phyloP scores from a whole-genome alignment of 352 stramenopile species.

The Blastocystis hominis region DNA sequence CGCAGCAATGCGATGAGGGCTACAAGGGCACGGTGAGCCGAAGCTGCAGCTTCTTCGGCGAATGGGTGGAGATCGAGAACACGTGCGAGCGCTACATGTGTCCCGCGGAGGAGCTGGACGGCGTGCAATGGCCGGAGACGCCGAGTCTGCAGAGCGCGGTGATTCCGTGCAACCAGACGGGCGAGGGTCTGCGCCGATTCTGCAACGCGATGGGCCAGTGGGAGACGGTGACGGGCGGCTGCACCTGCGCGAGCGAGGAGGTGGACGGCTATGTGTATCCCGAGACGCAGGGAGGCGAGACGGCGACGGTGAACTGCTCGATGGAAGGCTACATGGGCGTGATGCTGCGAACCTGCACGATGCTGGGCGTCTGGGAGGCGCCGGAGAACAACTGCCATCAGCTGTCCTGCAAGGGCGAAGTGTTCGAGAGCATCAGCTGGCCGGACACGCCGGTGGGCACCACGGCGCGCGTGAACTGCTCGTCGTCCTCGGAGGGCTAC shows the following conservation, averaged over 20 bases:
- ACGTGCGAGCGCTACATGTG: constrained; percentile 33
- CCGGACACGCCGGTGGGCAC: neutral
- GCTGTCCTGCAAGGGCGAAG: constrained; percentile 8
- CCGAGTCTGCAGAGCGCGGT: neutral
- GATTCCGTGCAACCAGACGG: neutral
- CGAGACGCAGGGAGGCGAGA: neutral
- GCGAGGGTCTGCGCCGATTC: neutral
- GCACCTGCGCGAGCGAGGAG: neutral
- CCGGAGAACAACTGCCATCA: neutral
- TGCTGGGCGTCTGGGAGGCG: constrained; percentile 3
- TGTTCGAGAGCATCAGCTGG: neutral
- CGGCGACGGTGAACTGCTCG: neutral
- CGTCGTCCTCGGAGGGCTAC: neutral
- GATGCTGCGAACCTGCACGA: neutral
- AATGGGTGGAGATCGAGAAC: neutral
- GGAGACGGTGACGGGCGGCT: constrained; percentile 2
- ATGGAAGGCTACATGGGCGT: neutral
- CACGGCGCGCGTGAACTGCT: neutral
- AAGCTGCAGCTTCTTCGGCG: constrained; percentile 17
- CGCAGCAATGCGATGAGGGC: neutral
- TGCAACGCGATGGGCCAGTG: constrained; percentile 11
- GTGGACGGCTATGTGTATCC: neutral
- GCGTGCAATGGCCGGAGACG: neutral
- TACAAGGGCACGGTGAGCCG: constrained; percentile 17
- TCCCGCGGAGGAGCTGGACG: neutral